Evolutionary conservation across 164 flowering plant genomes (phyloP), one percentile per base, ranked within the genome.

Genomic region (Chimonanthus salicifolius): DNA sequence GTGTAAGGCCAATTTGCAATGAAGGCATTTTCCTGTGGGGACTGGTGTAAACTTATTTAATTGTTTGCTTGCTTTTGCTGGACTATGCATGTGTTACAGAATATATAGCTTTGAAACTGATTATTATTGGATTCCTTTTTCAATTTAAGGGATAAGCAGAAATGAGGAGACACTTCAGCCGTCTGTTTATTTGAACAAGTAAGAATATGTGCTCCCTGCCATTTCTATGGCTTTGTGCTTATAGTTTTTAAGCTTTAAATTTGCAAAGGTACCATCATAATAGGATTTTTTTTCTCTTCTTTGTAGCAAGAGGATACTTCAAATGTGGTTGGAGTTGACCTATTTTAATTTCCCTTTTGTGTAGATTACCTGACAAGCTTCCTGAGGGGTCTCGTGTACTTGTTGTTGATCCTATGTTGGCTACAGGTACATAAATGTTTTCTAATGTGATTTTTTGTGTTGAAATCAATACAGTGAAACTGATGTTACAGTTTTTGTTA

Each of bases 371-470:
- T 72, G 88, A 88, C 3, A 85, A 79, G 62, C 85, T 95, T 78
- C 89, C 97, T 47, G 89, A 90, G 77, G 95, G 89, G 58, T 88
- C 94, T 75, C 86, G 87, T 77, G 91, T 93, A 44, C 85, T 95
- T 82, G 87, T 95, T 49, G 92, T 88, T 5, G 98, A 95, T 81
- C 99, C 99, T n/a, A 89, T 95, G 97, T 89, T 95, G 44, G 99
- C 99, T 75, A 95, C 98, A 82, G 99, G 99, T 95, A 83, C 15
- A 7, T 63, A 49, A 62, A 7, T 62, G n/a, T 0, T 69, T 47
- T 47, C 4, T 49, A 6, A 7, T 21, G 18, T 75, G 18, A 9
- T 63, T 49, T 49, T 4, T 46, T 10, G 7, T 62, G 6, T 45
- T 46, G 64, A 18, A 50, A 67, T 47, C 43, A 2, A 9, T 44